Evolutionary conservation across 2,329 filamentous ascomycete species (phyloP), one percentile per base, ranked within the genome.

Genomic region (Venturia carpophila): DNA sequence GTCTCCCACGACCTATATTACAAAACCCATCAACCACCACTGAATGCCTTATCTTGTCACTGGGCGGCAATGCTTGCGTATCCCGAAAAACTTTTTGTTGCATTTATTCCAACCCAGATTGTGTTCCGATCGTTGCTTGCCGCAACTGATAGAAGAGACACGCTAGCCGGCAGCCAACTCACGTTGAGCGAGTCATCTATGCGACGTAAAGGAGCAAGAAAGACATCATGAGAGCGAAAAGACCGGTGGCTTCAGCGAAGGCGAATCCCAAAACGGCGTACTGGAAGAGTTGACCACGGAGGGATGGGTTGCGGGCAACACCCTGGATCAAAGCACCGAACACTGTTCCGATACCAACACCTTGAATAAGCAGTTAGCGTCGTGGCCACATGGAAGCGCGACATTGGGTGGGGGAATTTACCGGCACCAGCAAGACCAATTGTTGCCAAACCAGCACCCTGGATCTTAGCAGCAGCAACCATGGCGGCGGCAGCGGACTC

Each of bases 281-380:
- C 73, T 89, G 90, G 89, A 94, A 96, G 77, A 96, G 90, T 76
- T 95, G 91, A 79, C 90, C 91, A 83, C 90, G 89, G 83, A 95
- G 90, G 77, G 89, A 89, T 77, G 91, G 91, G 90, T 96, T 96
- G 84, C 91, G 90, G 84, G 91, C 90, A 79, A 94, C 90, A 83
- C 87, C 87, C 81, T 90, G 87, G 77, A 95, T 85, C 78, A 95
- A 90, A 76, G 90, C 87, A 78, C 89, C 90, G 87, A 95, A 95
- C 78, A 95, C 91, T 78, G 93, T 95, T 90, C 91, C 91, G 80
- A 94, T 91, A 91, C 90, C 89, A 77, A 94, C 91, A 91, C 90
- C 89, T 77, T 90, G 89, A 88, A 5, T 9, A 6, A 37, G 30
- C 27, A 37, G 37, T 58, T 58, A 58, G 52, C 27, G 27, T 58